These are phyloP conservation scores for Colletotrichum liaoningense DNA, from an alignment of 2,329 filamentous ascomycete species.

Conservation along the genomic window DNA sequence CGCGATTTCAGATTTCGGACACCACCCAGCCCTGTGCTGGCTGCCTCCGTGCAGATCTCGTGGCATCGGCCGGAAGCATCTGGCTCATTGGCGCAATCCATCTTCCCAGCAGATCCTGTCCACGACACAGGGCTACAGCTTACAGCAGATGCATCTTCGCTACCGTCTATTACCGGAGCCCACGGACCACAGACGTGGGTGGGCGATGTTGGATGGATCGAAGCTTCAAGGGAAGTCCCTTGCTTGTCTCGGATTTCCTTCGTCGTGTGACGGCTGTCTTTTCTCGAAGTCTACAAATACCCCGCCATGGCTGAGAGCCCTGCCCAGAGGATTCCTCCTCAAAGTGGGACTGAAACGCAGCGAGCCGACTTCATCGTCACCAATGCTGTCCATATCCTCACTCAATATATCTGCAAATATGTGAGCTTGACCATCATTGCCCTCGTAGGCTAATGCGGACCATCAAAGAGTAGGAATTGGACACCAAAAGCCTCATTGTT, in stretches of 20 bases:
- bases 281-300: neutral
- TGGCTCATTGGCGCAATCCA: constrained; percentile 10
- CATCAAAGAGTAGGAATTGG: neutral
- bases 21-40: neutral
- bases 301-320: constrained; percentile 7
- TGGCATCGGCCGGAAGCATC: neutral
- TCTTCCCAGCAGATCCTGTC: constrained; percentile 9
- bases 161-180: constrained; percentile 8
- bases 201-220: neutral
- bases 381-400: neutral
- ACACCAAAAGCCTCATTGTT: neutral
- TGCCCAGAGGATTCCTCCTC: neutral
- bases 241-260: constrained; percentile 25
- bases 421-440: too few species aligned
- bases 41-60: constrained; percentile 16
- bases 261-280: constrained; percentile 16
- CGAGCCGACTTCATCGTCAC: neutral
- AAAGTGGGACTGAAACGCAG: neutral
- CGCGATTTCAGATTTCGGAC: neutral
- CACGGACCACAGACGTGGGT: constrained; percentile 11
- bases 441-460: neutral
- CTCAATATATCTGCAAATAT: neutral
- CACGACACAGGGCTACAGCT: constrained; percentile 12
- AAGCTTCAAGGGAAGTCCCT: constrained; percentile 8
- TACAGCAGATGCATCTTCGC: constrained; percentile 15